These are phyloP conservation scores for Euclidium syriacum DNA, from an alignment of 345 rosid species.

Conservation along the genomic window DNA sequence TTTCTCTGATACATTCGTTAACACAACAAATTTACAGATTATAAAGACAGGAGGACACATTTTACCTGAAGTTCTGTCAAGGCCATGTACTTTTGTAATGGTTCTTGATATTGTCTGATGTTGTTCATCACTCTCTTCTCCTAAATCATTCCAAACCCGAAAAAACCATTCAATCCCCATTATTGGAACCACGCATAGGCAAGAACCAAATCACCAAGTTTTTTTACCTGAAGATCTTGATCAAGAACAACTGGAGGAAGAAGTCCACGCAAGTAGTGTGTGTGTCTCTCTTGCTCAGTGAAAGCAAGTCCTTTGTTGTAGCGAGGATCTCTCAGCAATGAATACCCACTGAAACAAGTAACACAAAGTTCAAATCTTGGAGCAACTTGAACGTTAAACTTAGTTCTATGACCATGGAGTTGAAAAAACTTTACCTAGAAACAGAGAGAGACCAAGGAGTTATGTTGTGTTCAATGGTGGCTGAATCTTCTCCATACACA, in stretches of 20 bases:
- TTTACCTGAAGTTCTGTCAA: slow-evolving; percentile 86
- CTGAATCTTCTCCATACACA: slow-evolving; percentile 74
- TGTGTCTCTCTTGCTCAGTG: slow-evolving; percentile 76
- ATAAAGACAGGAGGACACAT: not conserved
- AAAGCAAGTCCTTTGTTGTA: slow-evolving; percentile 93
- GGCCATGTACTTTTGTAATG: slow-evolving; percentile 80
- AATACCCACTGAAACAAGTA: slow-evolving; percentile 56
- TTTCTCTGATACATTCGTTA: not conserved
- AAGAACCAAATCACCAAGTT: not conserved
- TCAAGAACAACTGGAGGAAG: slow-evolving; percentile 62
- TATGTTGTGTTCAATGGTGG: slow-evolving; percentile 72
- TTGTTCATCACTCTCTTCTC: slow-evolving; percentile 70
- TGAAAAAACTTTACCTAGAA: slow-evolving; percentile 78
- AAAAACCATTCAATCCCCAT: not conserved
- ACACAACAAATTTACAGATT: not conserved
- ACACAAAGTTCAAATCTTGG: too few relatives aligned
- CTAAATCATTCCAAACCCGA: slow-evolving; percentile 25
- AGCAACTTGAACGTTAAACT: not conserved
- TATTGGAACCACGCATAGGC: not conserved
- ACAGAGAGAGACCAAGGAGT: slow-evolving; percentile 90
- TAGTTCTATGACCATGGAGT: not conserved
- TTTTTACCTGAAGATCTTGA: slow-evolving; percentile 72
- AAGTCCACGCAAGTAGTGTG: slow-evolving; percentile 85
- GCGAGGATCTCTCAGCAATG: slow-evolving; percentile 78
- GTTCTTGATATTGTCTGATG: slow-evolving; percentile 62